Evolutionary conservation across 768 basidiomycete species (phyloP).

Genomic region (Kwoniella dendrophila): DNA sequence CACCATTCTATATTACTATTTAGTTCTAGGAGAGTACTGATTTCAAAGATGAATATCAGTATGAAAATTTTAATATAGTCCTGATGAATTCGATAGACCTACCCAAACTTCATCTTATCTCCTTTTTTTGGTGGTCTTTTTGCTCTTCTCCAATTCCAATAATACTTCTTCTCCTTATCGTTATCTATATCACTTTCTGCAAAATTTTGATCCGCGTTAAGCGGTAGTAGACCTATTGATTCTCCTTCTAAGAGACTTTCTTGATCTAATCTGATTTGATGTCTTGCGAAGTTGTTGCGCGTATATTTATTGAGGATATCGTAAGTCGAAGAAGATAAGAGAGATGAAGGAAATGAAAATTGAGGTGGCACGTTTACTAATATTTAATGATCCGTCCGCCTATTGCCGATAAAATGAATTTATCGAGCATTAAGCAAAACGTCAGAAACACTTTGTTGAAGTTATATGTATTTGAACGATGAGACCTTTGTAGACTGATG

Average conservation of each 20-base stretch:
- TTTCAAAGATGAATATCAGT: not conserved
- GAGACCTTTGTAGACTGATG: too few species aligned
- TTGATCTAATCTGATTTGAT: slow-evolving; percentile 2
- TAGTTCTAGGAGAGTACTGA: slow-evolving; percentile 54
- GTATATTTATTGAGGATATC: slow-evolving; percentile 2
- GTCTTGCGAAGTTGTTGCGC: not conserved
- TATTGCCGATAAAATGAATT: slow-evolving; percentile 3
- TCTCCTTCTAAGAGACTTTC: slow-evolving; percentile 9
- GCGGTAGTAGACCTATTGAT: slow-evolving; percentile 16
- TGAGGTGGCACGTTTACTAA: slow-evolving; percentile 17
- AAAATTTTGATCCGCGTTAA: slow-evolving; percentile 5
- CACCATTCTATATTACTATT: slow-evolving; percentile 57
- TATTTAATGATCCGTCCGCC: not conserved
- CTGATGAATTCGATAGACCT: slow-evolving; percentile 21
- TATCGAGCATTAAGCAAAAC: too few species aligned
- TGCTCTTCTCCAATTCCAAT: slow-evolving; percentile 40
- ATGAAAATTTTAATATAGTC: not conserved
- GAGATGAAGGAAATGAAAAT: not conserved
- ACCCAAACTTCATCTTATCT: slow-evolving; percentile 56
- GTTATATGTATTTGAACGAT: too few species aligned
- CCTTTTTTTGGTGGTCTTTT: slow-evolving; percentile 29
- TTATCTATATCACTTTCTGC: too few species aligned
- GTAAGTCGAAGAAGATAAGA: not conserved
- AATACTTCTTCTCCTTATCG: too few species aligned
- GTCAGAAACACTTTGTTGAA: too few species aligned